phyloP scores from a whole-genome alignment of 2,329 filamentous ascomycete species.

The Clarireedia hainanense region DNA sequence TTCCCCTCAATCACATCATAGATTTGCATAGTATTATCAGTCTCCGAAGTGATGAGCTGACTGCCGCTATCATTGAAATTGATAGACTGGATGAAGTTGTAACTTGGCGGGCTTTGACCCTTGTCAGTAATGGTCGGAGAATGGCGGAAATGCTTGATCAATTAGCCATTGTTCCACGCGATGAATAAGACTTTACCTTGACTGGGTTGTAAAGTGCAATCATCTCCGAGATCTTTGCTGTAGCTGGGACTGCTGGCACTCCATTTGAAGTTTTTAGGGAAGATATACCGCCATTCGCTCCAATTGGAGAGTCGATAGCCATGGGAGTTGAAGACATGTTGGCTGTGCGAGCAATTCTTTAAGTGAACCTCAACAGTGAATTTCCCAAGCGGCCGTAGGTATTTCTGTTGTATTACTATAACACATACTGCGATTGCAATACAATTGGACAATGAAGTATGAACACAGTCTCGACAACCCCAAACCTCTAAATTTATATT shows the following conservation, averaged over 20 bases:
- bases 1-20: conserved; percentile 90
- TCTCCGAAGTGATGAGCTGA: conserved; percentile 81
- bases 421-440: neutral
- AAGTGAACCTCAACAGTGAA: neutral
- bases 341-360: neutral
- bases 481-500: neutral
- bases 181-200: conserved; percentile 47
- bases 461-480: neutral
- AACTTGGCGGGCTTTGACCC: conserved; percentile 13
- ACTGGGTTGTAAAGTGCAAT: conserved; percentile 71
- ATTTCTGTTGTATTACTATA: neutral
- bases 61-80: conserved; percentile 97
- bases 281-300: conserved; percentile 14
- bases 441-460: neutral
- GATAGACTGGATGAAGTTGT: conserved; percentile 72
- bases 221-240: conserved; percentile 66
- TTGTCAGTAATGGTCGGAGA: conserved; percentile 42
- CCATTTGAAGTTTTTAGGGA: conserved; percentile 14
- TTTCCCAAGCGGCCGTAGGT: neutral
- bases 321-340: conserved; percentile 28
- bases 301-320: conserved; percentile 28
- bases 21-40: conserved; percentile 91
- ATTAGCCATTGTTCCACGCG: conserved; percentile 9
- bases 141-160: conserved; percentile 49
- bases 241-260: conserved; percentile 18